A percentile compares a stretch with the other conserved stretches of the same genome.
Conservation (phyloP, 257 asterid species). For the Petrea volubilis region DNA sequence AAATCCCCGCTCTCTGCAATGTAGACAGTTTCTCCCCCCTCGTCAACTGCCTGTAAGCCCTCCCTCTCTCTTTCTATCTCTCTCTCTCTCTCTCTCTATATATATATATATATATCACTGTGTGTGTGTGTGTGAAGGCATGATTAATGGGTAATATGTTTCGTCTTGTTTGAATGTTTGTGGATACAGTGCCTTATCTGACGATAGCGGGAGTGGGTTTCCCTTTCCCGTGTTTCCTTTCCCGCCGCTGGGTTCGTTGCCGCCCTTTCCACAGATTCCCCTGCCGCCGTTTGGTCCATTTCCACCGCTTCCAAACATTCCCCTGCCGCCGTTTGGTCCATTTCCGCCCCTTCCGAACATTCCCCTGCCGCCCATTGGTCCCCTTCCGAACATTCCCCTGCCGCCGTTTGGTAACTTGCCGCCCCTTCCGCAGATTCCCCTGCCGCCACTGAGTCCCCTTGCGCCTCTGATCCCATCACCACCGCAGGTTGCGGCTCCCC, state of each 20-base stretch:
- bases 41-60: slow-evolving; percentile 23
- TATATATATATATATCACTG: neutral
- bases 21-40: slow-evolving; percentile 11
- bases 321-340: neutral
- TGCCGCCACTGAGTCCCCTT: neutral
- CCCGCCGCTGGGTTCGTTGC: no score
- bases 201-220: no score
- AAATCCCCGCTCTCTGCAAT: slow-evolving; percentile 26
- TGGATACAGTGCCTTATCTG: slow-evolving; percentile 15
- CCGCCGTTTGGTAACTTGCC: neutral
- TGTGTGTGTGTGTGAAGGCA: no score
- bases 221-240: no score
- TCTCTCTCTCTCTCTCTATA: neutral
- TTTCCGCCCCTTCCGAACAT: neutral
- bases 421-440: no score
- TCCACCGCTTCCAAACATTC: neutral
- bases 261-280: no score
- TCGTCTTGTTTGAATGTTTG: neutral
- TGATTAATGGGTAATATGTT: neutral
- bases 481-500: neutral
- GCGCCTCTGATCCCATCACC: slow-evolving; percentile 2
- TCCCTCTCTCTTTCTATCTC: neutral
- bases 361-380: neutral
- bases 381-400: neutral
- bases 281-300: neutral